Conservation (phyloP, 768 basidiomycete genomes). For the Tylopilus balloui region DNA sequence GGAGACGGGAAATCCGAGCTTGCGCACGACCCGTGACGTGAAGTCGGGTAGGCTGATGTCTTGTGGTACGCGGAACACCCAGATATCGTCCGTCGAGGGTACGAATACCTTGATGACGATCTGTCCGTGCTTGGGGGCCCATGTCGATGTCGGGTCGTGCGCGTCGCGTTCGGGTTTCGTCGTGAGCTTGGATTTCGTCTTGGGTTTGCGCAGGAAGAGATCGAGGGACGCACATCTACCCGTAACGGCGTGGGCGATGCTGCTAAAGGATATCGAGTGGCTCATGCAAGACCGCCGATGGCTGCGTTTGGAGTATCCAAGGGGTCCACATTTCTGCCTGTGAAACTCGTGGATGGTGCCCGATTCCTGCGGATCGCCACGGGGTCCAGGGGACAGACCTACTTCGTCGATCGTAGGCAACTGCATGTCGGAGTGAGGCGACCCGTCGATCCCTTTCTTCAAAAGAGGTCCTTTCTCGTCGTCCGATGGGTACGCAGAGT, state of each 20-base stretch:
- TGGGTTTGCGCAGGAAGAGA: conserved; percentile 14
- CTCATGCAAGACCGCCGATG: conserved; percentile 13
- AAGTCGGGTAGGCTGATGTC: conserved; percentile 30
- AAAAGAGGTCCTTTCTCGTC: conserved; percentile 5
- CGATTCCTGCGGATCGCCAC: not conserved
- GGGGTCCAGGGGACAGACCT: not conserved
- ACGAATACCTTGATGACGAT: conserved; percentile 40
- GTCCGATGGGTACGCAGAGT: not conserved
- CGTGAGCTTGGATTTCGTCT: not conserved
- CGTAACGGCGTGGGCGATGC: conserved; percentile 11
- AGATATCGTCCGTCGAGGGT: conserved; percentile 37
- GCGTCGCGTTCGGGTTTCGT: not conserved
- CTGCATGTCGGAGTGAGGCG: conserved; percentile 12
- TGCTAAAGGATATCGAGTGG: conserved; percentile 16
- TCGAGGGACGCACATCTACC: conserved; percentile 18
- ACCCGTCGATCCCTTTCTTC: conserved; percentile 6
- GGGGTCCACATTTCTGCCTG: not conserved
- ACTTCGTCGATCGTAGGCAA: conserved; percentile 12
- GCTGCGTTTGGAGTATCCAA: not conserved
- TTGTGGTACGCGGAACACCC: conserved; percentile 35
- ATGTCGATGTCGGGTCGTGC: conserved; percentile 13
- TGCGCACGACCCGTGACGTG: conserved; percentile 28
- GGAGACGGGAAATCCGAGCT: conserved; percentile 35
- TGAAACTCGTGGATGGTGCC: not conserved
- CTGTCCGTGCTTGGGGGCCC: conserved; percentile 32